phyloP scores from a whole-genome alignment of 176 grass and related monocot genomes.

The Triticum turgidum region DNA sequence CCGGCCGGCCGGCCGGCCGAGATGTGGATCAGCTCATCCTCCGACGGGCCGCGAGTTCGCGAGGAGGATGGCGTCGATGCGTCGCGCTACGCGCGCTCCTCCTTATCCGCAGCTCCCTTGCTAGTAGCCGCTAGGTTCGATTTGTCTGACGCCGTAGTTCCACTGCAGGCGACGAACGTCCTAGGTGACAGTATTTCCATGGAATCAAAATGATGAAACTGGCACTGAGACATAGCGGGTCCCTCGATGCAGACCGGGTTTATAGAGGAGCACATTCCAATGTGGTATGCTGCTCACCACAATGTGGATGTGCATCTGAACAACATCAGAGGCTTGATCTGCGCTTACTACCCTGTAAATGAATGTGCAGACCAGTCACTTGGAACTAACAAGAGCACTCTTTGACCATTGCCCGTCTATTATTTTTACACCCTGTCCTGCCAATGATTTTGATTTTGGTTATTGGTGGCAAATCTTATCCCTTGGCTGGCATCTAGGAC shows the following conservation, averaged over 20 bases:
- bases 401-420: background rate
- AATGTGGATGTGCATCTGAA: background rate
- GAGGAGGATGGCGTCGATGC: background rate
- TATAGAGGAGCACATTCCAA: background rate
- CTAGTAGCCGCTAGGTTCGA: background rate
- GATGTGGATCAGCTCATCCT: slow-evolving; percentile 19
- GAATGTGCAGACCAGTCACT: background rate
- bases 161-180: background rate
- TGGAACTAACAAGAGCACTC: background rate
- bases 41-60: background rate
- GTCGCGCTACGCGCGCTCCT: background rate
- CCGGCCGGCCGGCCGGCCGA: background rate
- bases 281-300: background rate
- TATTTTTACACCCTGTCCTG: background rate
- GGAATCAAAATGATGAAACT: background rate
- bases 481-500: background rate
- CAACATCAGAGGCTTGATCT: background rate
- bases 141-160: background rate
- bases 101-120: background rate
- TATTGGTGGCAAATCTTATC: background rate
- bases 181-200: background rate
- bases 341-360: background rate
- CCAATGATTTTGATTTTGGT: background rate
- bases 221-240: background rate
- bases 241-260: background rate